phyloP scores from a whole-genome alignment of 441 rosid species.

The Cnidoscolus chayamansa region DNA sequence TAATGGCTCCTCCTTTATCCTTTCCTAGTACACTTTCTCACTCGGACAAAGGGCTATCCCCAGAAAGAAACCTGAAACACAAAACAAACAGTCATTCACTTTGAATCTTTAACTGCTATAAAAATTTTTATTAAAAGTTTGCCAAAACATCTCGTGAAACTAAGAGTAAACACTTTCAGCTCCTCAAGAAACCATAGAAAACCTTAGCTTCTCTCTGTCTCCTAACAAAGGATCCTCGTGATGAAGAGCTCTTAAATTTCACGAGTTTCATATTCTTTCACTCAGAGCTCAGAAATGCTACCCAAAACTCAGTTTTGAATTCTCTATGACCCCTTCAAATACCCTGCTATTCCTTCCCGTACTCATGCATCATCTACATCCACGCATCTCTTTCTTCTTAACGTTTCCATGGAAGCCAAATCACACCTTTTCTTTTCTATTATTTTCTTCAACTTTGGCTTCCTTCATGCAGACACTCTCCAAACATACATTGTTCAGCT shows the following conservation, averaged over 20 bases:
- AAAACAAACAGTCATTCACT: conserved; percentile 21
- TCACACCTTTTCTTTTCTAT: conserved; percentile 26
- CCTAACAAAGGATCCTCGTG: conserved; percentile 77
- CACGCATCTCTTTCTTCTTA: conserved; percentile 11
- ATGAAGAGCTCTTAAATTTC: conserved; percentile 81
- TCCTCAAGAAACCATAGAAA: conserved; percentile 19
- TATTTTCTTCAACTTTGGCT: conserved; percentile 30
- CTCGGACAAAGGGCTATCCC: neutral
- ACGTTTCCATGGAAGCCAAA: conserved; percentile 40
- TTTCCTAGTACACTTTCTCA: neutral
- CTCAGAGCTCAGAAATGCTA: conserved; percentile 23
- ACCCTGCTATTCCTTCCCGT: conserved; percentile 33
- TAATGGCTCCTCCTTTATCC: neutral
- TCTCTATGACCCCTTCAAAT: conserved; percentile 58
- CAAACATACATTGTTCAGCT: conserved; percentile 84
- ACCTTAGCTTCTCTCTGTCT: conserved; percentile 30
- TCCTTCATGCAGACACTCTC: conserved; percentile 36
- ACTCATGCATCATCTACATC: conserved; percentile 34
- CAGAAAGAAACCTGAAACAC: neutral
- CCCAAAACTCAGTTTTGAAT: conserved; percentile 33
- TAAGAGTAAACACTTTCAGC: conserved; percentile 16
- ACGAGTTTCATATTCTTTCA: conserved; percentile 74
- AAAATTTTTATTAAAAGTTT: conserved; percentile 35
- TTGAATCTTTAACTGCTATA: conserved; percentile 21
- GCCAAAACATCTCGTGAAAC: conserved; percentile 65